Evolutionary conservation across 306 rosid species (phyloP).

Genomic region (Vigna hirtella): DNA sequence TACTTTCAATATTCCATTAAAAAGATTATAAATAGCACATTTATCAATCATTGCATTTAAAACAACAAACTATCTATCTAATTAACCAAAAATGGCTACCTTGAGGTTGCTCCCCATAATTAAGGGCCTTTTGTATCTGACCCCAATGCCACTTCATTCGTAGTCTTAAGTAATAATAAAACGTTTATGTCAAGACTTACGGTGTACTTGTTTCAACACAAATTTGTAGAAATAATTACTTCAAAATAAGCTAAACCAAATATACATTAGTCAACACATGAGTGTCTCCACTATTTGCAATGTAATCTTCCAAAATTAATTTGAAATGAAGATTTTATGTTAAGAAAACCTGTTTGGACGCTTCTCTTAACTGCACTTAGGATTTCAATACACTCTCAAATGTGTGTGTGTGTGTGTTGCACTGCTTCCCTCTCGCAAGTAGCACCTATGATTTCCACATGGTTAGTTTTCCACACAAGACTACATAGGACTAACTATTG

Average conservation of each 20-base stretch:
- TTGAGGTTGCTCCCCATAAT: neutral
- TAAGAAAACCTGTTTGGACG: neutral
- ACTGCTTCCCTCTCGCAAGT: conserved; percentile 1
- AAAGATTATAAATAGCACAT: conserved; percentile 24
- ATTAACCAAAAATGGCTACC: conserved; percentile 1
- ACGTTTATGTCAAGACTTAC: neutral
- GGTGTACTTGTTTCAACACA: neutral
- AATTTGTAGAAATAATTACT: neutral
- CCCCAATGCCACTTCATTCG: neutral
- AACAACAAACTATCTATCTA: conserved; percentile 4
- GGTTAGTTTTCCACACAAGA: neutral
- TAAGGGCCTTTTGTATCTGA: neutral
- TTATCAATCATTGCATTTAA: conserved; percentile 1
- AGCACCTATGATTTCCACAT: too few relatives aligned
- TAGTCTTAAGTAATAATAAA: neutral
- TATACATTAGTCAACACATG: too few relatives aligned
- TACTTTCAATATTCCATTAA: conserved; percentile 14
- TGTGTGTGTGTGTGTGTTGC: too few relatives aligned
- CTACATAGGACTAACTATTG: neutral
- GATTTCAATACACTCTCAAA: neutral
- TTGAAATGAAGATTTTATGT: neutral
- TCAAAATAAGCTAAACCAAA: conserved; percentile 6
- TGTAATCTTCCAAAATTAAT: conserved; percentile 6
- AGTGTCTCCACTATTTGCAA: conserved; percentile 9
- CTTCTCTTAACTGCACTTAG: neutral